Base-by-base conservation (phyloP, 1,139 yeast genomes). In the Zygoascus meyerae region DNA sequence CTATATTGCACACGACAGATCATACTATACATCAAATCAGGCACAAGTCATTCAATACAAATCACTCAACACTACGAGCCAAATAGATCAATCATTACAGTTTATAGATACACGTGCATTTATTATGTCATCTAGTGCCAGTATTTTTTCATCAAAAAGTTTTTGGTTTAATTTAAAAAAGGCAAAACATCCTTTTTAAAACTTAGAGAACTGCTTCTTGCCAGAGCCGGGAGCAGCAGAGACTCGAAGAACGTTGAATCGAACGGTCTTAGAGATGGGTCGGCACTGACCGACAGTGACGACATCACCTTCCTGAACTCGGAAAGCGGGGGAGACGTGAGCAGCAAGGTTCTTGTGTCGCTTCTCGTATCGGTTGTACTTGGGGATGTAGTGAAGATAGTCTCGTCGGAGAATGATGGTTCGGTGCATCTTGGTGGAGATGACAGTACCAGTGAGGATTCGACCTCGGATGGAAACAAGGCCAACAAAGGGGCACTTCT, bases 391-490 rank as follows among this genome's bases (percentile, higher is more conserved):
- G 81, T 94, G 99, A 75, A 94, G 87, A 94, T 94, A 94, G 73
- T 92, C 98, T 81, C 99, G 92, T 85, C 98, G 90, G 80, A 94
- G 85, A 74, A 94, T 85, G 78, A 94, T 85, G 70, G 99, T 94
- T 83, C 99, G 94, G 95, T 92, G 98, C 98, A 92, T 94, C 83
- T 94, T 94, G 83, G 98, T 90, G 70, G 98, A 92, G 63, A 92
- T 96, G 77, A 94, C 99, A 71, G 95, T 86, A 45, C 75, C 75
- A 66, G 97, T 83, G 75, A 94, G 85, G 72, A 94, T 94, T 81
- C 87, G 90, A 78, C 99, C 99, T 82, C 99, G 90, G 84, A 94
- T 94, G 64, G 98, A 90, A 65, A 94, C 83, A 64, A 75, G 75
- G 75, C 98, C 98, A 66, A 81, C 86, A 79, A 94, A 94, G 74